Conservation (phyloP, 2,329 filamentous ascomycete species). For the Pezicula carpinea region DNA sequence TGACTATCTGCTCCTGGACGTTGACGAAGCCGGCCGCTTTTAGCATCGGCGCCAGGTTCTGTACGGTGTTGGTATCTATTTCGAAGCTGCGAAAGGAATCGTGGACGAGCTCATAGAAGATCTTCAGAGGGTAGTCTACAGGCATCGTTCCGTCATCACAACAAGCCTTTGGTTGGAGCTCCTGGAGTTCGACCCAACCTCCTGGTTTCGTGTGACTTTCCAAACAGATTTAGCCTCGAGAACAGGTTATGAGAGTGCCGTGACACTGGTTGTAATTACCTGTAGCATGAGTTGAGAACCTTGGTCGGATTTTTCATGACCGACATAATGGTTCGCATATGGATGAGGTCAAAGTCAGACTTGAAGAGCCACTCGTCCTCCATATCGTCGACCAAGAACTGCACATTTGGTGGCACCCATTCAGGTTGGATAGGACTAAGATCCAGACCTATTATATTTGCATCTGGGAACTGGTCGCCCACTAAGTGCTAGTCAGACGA, state of each 20-base stretch:
- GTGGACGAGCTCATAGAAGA: constrained; percentile 3
- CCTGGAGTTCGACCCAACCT: constrained; percentile 13
- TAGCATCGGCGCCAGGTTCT: constrained; percentile 30
- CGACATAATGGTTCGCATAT: constrained; percentile 23
- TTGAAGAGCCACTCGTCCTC: constrained; percentile 25
- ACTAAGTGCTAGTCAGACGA: too few relatives aligned
- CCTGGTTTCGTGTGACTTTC: constrained; percentile 11
- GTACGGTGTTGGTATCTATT: constrained; percentile 22
- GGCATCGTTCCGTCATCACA: constrained; percentile 12
- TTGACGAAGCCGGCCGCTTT: constrained; percentile 47
- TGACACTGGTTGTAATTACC: background rate
- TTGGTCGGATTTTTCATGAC: background rate
- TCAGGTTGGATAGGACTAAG: constrained; percentile 7
- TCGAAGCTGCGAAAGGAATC: constrained; percentile 7
- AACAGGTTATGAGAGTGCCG: background rate
- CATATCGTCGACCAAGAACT: constrained; percentile 27
- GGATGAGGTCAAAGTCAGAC: constrained; percentile 32
- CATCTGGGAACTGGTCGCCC: background rate
- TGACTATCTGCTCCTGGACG: constrained; percentile 41
- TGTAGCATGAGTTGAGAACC: background rate
- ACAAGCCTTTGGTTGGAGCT: background rate
- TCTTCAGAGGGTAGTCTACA: background rate
- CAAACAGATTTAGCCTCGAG: background rate
- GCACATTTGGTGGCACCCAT: constrained; percentile 24
- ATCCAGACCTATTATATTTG: background rate